These are phyloP conservation scores for Musa itinerans DNA, from an alignment of 176 grass and related monocot species.

Conservation along the genomic window DNA sequence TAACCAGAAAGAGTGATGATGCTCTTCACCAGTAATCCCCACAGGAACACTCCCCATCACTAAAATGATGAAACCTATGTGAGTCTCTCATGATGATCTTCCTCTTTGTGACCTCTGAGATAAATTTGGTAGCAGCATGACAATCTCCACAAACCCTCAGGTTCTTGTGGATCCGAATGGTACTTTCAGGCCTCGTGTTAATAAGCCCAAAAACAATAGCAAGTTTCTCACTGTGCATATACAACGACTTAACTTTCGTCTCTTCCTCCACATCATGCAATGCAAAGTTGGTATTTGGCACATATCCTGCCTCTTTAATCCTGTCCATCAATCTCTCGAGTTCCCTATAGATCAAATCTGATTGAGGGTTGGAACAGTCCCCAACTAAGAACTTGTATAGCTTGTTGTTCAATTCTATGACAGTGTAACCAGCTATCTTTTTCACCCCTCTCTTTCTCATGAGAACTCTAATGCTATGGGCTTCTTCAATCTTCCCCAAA, in stretches of 20 bases:
- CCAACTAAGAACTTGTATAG: slow-evolving; percentile 27
- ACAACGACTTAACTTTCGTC: slow-evolving; percentile 22
- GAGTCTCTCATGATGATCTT: slow-evolving; percentile 22
- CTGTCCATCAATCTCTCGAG: slow-evolving; percentile 26
- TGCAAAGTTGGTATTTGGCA: slow-evolving; percentile 26
- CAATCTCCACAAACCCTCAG: slow-evolving; percentile 29
- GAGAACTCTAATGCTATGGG: slow-evolving; percentile 13
- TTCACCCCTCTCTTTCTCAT: slow-evolving; percentile 16
- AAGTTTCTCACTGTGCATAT: slow-evolving; percentile 23
- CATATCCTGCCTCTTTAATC: slow-evolving; percentile 15
- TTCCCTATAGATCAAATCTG: slow-evolving; percentile 16
- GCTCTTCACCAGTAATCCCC: slow-evolving; percentile 28
- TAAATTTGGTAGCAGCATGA: slow-evolving; percentile 23
- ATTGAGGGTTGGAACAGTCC: slow-evolving; percentile 16
- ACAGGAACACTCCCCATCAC: slow-evolving; percentile 19
- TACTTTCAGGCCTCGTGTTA: slow-evolving; percentile 9
- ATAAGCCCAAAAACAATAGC: slow-evolving; percentile 26
- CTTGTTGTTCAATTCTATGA: slow-evolving; percentile 23
- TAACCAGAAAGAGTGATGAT: neutral
- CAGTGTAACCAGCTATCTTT: slow-evolving; percentile 24
- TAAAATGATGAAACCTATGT: slow-evolving; percentile 30
- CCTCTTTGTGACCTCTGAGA: slow-evolving; percentile 23
- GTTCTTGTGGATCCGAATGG: slow-evolving; percentile 19
- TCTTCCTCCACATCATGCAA: slow-evolving; percentile 28
- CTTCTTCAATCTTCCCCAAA: slow-evolving; percentile 22